These are phyloP conservation scores for Tetradesmus lagerheimii DNA, from an alignment of 139 green algal genomes.

Conservation along the genomic window DNA sequence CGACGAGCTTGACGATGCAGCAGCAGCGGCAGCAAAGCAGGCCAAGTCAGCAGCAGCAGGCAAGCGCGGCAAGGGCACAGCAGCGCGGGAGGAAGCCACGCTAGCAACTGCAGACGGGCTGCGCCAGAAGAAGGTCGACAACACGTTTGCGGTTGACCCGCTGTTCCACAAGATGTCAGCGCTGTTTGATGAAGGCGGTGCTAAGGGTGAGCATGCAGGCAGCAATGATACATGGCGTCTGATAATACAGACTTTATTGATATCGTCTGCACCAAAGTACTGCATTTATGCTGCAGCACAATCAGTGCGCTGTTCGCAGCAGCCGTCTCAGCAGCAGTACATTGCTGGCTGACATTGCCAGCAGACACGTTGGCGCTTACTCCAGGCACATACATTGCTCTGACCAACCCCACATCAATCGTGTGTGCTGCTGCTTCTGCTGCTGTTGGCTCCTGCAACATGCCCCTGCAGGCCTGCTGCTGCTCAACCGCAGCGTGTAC, in stretches of 20 bases:
- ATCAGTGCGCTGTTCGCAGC: background rate
- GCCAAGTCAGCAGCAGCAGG: background rate
- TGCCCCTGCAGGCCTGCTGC: conserved; percentile 39
- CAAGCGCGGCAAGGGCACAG: conserved; percentile 16
- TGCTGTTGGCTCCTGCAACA: too few relatives aligned
- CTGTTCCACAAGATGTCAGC: conserved; percentile 90
- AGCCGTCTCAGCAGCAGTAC: background rate
- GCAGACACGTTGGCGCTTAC: background rate
- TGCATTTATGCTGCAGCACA: background rate
- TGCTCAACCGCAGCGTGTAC: conserved; percentile 48
- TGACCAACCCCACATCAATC: too few relatives aligned
- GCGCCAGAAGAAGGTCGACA: conserved; percentile 85
- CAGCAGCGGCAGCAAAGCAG: conserved; percentile 36
- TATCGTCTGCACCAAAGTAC: background rate
- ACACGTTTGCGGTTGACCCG: conserved; percentile 78
- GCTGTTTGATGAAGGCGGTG: conserved; percentile 91
- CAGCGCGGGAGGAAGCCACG: conserved; percentile 75
- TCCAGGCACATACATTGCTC: too few relatives aligned
- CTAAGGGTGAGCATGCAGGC: conserved; percentile 52
- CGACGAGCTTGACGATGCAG: background rate
- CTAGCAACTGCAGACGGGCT: conserved; percentile 68
- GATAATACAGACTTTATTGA: too few relatives aligned
- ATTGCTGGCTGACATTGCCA: background rate
- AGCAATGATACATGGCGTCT: background rate
- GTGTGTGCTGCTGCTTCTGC: background rate